Evolutionary conservation across 1,139 yeast species (phyloP).

Genomic region (Suhomyces ambrosiae): DNA sequence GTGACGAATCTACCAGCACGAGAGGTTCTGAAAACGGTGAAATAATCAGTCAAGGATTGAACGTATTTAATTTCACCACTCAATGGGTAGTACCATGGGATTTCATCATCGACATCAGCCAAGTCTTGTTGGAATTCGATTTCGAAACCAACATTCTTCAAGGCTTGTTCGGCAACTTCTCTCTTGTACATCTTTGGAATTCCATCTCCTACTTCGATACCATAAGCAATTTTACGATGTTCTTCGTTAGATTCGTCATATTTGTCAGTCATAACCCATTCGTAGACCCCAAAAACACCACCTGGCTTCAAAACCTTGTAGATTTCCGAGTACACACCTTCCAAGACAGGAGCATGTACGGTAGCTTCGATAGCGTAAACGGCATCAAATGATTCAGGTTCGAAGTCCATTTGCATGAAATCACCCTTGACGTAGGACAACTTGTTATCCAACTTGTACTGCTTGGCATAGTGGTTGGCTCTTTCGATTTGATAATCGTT

Average conservation of each 20-base stretch:
- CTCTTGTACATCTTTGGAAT: slow-evolving; percentile 94
- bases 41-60: slow-evolving; percentile 75
- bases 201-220: slow-evolving; percentile 98
- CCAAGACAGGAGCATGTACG: slow-evolving; percentile 95
- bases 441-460: slow-evolving; percentile 66
- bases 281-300: slow-evolving; percentile 96
- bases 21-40: slow-evolving; percentile 89
- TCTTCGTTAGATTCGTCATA: slow-evolving; percentile 86
- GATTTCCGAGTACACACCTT: slow-evolving; percentile 94
- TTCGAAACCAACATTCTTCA: slow-evolving; percentile 85
- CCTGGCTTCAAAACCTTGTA: slow-evolving; percentile 97
- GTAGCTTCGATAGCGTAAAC: slow-evolving; percentile 99
- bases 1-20: slow-evolving; percentile 83
- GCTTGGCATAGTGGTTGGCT: slow-evolving; percentile 79
- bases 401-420: slow-evolving; percentile 98
- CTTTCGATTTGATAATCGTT: slow-evolving; percentile 96
- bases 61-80: slow-evolving; percentile 91
- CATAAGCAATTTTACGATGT: slow-evolving; percentile 94
- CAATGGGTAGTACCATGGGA: slow-evolving; percentile 98
- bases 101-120: slow-evolving; percentile 78
- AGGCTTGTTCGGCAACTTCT: slow-evolving; percentile 85
- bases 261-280: slow-evolving; percentile 97
- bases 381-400: slow-evolving; percentile 86
- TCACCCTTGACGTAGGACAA: slow-evolving; percentile 93
- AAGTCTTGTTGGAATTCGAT: slow-evolving; percentile 74